Evolutionary conservation across 1,139 yeast genomes (phyloP), one percentile per base, ranked within the genome.

Genomic region (Lodderomyces oxycetoniae): DNA sequence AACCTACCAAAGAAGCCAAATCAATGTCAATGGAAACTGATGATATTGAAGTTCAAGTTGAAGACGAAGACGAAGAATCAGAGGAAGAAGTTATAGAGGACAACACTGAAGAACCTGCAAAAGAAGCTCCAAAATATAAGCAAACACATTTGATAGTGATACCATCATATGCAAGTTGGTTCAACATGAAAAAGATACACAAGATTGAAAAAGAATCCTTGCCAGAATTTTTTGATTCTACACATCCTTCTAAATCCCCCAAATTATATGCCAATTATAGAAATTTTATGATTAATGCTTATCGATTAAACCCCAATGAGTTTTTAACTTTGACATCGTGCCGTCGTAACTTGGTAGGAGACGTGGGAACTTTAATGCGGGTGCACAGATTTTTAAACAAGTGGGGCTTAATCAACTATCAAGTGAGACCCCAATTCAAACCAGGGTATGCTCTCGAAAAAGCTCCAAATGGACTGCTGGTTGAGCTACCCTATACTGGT

Each of bases 331-430:
- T 88, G 36, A 91, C 98, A 0, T 93, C 97, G 0, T 86, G 94
- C 40, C 80, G 98, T 50, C 79, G 99, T 51, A 91, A 89, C 52
- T 71, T 93, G 42, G 93, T 88, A 15, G 98, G 98, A 27, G 98
- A 93, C 63, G 97, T 89, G 8, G 95, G 96, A 13, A 82, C 96
- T 1, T 73, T 93, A 41, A 78, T 91, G 75, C 74, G 99, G 44
- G 77, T 91, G 8, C 96, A 88, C 55, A 76, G 86, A 43, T 91
- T 93, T 52, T 67, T 93, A 44, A 89, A 79, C 52, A 86, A 84
- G 57, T 93, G 99, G 99, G 99, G 99, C 0, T 67, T 93, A 39
- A 87, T 93, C 37, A 93, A 93, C 57, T 93, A 93, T 54, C 98
- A 91, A 59, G 96, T 81, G 1, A 70, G 74, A 44, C 84, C 89